Conservation (phyloP, 78 protist genomes). For the Polysphondylium violaceum region DNA sequence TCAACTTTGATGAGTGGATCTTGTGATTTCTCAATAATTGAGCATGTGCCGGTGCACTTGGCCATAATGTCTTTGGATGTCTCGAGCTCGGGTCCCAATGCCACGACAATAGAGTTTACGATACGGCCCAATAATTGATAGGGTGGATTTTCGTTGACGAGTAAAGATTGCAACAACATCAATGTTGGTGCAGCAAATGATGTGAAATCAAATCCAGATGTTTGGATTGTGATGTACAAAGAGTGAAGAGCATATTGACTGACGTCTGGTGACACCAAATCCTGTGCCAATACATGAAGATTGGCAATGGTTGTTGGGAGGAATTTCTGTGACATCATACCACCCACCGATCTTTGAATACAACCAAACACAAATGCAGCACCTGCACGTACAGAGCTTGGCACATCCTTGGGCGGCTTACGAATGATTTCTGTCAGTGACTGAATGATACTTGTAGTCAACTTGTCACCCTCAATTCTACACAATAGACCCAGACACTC, state of each 20-base stretch:
- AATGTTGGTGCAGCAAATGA: constrained; percentile 64
- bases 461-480: constrained; percentile 63
- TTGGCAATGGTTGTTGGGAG: constrained; percentile 62
- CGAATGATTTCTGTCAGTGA: constrained; percentile 45
- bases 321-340: constrained; percentile 73
- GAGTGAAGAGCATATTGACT: constrained; percentile 48
- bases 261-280: constrained; percentile 28
- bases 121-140: constrained; percentile 67
- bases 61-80: neutral
- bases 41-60: constrained; percentile 35
- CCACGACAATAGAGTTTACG: constrained; percentile 67
- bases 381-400: constrained; percentile 26
- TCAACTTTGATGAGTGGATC: constrained; percentile 32
- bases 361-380: constrained; percentile 69
- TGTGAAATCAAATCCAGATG: constrained; percentile 47
- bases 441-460: constrained; percentile 26
- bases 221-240: constrained; percentile 52
- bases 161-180: constrained; percentile 36
- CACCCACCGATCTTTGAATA: constrained; percentile 63
- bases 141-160: constrained; percentile 51
- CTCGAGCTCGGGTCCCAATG: constrained; percentile 71
- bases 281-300: constrained; percentile 70
- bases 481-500: constrained; percentile 56
- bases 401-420: constrained; percentile 40
- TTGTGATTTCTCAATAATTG: constrained; percentile 13